Evolutionary conservation across 192 early-diverging fungal species (phyloP).

Genomic region (Podochytrium sp.): DNA sequence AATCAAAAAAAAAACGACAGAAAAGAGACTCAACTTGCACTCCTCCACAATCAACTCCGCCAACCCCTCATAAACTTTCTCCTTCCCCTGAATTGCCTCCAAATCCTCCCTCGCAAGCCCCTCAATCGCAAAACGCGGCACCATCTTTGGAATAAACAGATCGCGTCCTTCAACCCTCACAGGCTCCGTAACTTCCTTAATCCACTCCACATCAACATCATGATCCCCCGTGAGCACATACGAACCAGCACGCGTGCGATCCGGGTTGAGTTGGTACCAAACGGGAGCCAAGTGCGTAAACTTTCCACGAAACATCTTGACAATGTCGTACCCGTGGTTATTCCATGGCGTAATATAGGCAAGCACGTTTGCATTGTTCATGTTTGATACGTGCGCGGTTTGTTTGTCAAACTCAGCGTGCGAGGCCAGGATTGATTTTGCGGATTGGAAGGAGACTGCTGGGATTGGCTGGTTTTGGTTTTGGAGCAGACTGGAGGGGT

Average conservation of each 20-base stretch:
- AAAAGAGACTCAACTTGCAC: constrained; percentile 15
- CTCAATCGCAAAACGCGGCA: constrained; percentile 29
- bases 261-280: constrained; percentile 33
- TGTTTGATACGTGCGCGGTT: not conserved
- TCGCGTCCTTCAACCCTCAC: not conserved
- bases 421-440: no score
- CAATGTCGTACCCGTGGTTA: constrained; percentile 39
- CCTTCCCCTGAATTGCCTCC: not conserved
- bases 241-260: not conserved
- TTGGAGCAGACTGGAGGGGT: not conserved
- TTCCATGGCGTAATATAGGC: constrained; percentile 40
- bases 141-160: constrained; percentile 13
- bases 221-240: constrained; percentile 23
- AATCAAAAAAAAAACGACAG: not conserved
- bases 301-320: constrained; percentile 35
- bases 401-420: not conserved
- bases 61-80: not conserved
- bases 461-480: no score
- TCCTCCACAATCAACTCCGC: constrained; percentile 10
- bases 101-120: constrained; percentile 13
- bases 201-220: constrained; percentile 35
- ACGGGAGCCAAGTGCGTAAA: constrained; percentile 35
- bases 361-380: constrained; percentile 4
- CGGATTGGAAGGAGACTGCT: no score
- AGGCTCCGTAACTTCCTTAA: constrained; percentile 28